phyloP scores from a whole-genome alignment of 441 rosid genomes.

The Eutrema salsugineum region DNA sequence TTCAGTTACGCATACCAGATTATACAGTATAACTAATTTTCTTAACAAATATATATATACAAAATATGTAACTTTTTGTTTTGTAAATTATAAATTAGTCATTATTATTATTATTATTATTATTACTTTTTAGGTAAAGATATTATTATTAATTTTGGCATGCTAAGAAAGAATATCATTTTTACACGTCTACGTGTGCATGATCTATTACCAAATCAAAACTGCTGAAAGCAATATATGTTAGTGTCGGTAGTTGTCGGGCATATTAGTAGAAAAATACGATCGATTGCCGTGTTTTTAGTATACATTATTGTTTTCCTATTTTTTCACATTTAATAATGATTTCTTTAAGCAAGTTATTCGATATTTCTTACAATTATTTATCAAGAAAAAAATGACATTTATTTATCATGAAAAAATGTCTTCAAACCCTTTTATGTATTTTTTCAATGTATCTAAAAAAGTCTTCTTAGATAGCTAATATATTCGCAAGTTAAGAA shows the following conservation, averaged over 20 bases:
- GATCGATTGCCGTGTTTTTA: background rate
- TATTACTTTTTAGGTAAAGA: background rate
- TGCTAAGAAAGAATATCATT: background rate
- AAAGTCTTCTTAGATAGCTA: background rate
- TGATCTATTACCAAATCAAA: slow-evolving; percentile 9
- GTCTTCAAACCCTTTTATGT: too few relatives aligned
- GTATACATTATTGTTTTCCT: background rate
- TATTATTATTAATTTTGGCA: too few relatives aligned
- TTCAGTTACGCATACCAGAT: background rate
- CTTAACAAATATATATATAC: too few relatives aligned
- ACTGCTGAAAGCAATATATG: slow-evolving; percentile 24
- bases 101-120: background rate
- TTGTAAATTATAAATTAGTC: background rate
- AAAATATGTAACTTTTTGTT: too few relatives aligned
- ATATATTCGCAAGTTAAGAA: background rate
- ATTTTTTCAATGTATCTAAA: too few relatives aligned
- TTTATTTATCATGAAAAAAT: too few relatives aligned
- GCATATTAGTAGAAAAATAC: background rate
- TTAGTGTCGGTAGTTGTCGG: slow-evolving; percentile 25
- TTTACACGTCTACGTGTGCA: background rate
- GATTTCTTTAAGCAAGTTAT: too few relatives aligned
- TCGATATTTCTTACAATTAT: too few relatives aligned
- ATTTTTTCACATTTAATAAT: background rate
- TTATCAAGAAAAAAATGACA: too few relatives aligned
- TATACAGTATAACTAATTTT: background rate